Conservation (phyloP, 768 basidiomycete species). For the Mycena leptocephala region DNA sequence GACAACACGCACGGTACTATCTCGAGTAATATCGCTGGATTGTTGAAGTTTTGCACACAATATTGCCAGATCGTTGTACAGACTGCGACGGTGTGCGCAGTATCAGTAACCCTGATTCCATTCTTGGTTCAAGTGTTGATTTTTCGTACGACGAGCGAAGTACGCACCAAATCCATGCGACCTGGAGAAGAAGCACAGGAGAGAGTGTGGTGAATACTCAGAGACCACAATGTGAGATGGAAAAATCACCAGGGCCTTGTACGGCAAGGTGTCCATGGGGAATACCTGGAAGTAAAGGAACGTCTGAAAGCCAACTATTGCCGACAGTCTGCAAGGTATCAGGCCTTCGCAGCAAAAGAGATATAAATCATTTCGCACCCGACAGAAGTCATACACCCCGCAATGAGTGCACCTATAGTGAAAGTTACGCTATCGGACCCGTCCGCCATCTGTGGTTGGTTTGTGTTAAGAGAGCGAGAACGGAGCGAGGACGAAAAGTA, state of each 20-base stretch:
- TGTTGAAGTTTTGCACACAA: conserved; percentile 51
- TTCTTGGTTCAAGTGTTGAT: too few species aligned
- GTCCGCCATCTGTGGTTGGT: neutral
- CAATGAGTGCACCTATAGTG: neutral
- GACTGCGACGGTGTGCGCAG: conserved; percentile 55
- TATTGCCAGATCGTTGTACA: conserved; percentile 59
- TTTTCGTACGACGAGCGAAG: neutral
- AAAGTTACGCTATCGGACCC: neutral
- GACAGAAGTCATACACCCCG: neutral
- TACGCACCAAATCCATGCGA: conserved; percentile 25
- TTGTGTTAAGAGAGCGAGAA: too few species aligned
- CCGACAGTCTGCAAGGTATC: neutral
- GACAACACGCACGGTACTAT: conserved; percentile 38
- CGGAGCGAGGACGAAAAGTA: neutral
- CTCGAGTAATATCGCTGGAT: neutral
- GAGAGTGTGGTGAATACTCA: neutral
- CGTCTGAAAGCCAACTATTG: conserved; percentile 25
- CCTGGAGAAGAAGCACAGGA: neutral
- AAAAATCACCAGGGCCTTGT: conserved; percentile 13
- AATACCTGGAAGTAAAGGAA: conserved; percentile 28
- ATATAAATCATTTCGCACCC: neutral
- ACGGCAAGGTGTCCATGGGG: neutral
- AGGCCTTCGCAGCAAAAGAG: neutral
- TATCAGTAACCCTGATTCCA: conserved; percentile 53
- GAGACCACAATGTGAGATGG: too few species aligned